These are phyloP conservation scores for Dendrocalamus latiflorus DNA, from an alignment of 202 grass and related monocot species.

Conservation along the genomic window DNA sequence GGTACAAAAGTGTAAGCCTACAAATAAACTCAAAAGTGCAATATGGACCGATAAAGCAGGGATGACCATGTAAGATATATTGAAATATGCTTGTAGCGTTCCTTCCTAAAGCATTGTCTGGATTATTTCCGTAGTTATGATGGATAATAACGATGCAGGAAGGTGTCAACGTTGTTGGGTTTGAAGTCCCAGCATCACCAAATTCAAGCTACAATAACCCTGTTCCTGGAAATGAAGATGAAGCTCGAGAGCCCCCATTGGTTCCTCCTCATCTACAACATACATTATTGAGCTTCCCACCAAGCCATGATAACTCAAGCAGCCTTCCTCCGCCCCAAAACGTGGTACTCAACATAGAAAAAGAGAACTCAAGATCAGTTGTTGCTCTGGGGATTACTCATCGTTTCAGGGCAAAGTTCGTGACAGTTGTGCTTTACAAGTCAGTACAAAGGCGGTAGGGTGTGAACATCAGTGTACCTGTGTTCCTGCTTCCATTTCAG, in stretches of 20 bases:
- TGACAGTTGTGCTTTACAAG: slow-evolving; percentile 96
- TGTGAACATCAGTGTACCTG: slow-evolving; percentile 20
- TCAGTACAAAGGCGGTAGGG: slow-evolving; percentile 83
- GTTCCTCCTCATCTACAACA: slow-evolving; percentile 82
- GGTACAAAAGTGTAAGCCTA: no score
- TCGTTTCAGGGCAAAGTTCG: slow-evolving; percentile 78
- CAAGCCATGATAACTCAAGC: slow-evolving; percentile 66
- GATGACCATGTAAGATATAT: slow-evolving; percentile 49
- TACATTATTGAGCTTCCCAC: slow-evolving; percentile 69
- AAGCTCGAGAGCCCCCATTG: slow-evolving; percentile 75
- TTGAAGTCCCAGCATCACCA: slow-evolving; percentile 89
- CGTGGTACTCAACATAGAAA: slow-evolving; percentile 97
- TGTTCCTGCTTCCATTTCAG: slow-evolving; percentile 18
- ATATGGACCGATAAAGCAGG: slow-evolving; percentile 50
- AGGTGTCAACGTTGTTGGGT: slow-evolving; percentile 77
- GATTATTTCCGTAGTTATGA: background rate
- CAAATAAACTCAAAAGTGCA: background rate
- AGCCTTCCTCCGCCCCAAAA: slow-evolving; percentile 67
- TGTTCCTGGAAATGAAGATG: slow-evolving; percentile 71
- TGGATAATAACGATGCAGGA: slow-evolving; percentile 48
- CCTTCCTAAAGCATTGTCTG: background rate
- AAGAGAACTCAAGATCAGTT: slow-evolving; percentile 75
- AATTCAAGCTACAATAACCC: slow-evolving; percentile 89
- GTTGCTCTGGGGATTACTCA: slow-evolving; percentile 88
- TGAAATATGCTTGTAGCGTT: background rate